Conservation (phyloP, 495 filamentous ascomycete genomes). For the Elaphomyces granulatus region DNA sequence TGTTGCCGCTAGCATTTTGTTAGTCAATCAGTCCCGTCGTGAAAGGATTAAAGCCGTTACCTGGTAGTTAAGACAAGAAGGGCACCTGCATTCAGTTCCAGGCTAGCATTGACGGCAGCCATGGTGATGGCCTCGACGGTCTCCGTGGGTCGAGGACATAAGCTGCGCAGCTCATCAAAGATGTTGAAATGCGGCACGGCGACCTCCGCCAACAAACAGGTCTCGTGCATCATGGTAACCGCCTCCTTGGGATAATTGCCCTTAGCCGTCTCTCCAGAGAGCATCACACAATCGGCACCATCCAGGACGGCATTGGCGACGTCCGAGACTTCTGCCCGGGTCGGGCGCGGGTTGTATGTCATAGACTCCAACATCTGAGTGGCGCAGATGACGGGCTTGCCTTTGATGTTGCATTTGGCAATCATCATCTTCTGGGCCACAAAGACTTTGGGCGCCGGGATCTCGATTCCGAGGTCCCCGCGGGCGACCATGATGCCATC, state of each 20-base stretch:
- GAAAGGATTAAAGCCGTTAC: slow-evolving; percentile 26
- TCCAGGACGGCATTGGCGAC: slow-evolving; percentile 97
- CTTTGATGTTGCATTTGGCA: slow-evolving; percentile 98
- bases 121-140: slow-evolving; percentile 89
- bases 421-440: slow-evolving; percentile 99
- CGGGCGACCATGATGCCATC: slow-evolving; percentile 99
- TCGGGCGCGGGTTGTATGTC: slow-evolving; percentile 98
- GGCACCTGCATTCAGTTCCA: slow-evolving; percentile 90
- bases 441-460: slow-evolving; percentile 95
- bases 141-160: slow-evolving; percentile 65
- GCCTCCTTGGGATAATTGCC: slow-evolving; percentile 86
- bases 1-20: slow-evolving; percentile 54
- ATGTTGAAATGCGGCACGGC: slow-evolving; percentile 91
- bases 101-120: slow-evolving; percentile 82
- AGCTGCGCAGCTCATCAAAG: slow-evolving; percentile 83
- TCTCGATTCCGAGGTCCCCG: slow-evolving; percentile 97
- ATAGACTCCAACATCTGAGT: slow-evolving; percentile 95
- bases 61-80: slow-evolving; percentile 90
- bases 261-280: slow-evolving; percentile 98
- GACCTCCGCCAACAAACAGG: slow-evolving; percentile 88
- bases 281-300: slow-evolving; percentile 98
- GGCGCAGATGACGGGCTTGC: slow-evolving; percentile 94
- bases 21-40: too few species aligned
- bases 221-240: slow-evolving; percentile 94
- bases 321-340: slow-evolving; percentile 93